These are phyloP conservation scores for Colletotrichum sp. DNA, from an alignment of 2,329 filamentous ascomycete genomes.

Conservation along the genomic window DNA sequence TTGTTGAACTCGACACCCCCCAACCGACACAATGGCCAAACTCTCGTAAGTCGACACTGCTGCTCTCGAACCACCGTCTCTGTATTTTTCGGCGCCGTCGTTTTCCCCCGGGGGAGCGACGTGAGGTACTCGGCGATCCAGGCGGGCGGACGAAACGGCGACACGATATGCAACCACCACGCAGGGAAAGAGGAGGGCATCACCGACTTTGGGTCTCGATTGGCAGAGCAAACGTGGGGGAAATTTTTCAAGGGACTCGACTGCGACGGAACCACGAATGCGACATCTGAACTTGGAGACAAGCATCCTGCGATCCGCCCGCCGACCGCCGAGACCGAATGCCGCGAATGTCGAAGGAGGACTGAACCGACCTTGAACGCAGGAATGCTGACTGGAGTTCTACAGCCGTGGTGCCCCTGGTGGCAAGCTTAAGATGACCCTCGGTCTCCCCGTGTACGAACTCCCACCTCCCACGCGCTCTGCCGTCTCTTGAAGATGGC, in stretches of 20 bases:
- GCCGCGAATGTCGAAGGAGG: background rate
- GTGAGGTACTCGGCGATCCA: background rate
- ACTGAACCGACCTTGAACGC: conserved; percentile 20
- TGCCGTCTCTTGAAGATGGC: background rate
- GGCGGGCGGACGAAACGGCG: conserved; percentile 8
- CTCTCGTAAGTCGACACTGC: conserved; percentile 58
- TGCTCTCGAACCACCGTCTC: background rate
- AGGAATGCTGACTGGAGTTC: conserved; percentile 34
- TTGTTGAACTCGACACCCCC: conserved; percentile 27
- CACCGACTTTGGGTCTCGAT: background rate
- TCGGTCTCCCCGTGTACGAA: conserved; percentile 99
- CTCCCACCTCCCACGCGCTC: conserved; percentile 1
- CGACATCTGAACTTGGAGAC: background rate
- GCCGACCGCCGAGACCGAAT: background rate
- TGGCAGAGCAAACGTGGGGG: background rate
- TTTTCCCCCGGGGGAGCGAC: conserved; percentile 17
- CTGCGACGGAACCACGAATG: background rate
- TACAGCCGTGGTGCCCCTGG: conserved; percentile 86
- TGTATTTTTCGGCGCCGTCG: conserved; percentile 1
- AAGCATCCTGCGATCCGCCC: background rate
- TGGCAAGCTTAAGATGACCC: conserved; percentile 99
- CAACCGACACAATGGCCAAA: conserved; percentile 67
- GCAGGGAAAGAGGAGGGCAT: conserved; percentile 10
- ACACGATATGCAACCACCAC: background rate
- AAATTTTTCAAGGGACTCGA: background rate